Base-by-base conservation (phyloP, 140 eudicot species). In the Stevia rebaudiana region DNA sequence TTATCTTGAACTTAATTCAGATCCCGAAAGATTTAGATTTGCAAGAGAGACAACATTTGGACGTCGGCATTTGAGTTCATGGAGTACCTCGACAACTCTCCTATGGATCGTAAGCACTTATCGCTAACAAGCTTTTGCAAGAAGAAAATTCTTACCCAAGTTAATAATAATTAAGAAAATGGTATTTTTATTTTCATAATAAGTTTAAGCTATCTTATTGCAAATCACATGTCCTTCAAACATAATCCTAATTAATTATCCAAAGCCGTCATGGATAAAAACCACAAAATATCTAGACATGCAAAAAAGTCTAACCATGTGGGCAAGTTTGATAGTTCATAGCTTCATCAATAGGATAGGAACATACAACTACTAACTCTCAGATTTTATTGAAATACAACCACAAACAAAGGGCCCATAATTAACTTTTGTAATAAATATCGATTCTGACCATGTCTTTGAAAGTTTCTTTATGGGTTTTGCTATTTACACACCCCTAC, bases 21-120 rank as follows among this genome's bases (percentile, higher is more conserved):
- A 85, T 70, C 94, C 88, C 0, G 84, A 82, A 12, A 79, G 94
- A 62, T 82, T 85, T 69, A 74, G 88, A 35, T 85, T 76, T 55
- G 84, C 89, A n/a, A 82, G 89, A 54, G 89, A 85, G 53, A 85
- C 89, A 0, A 79, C 94, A 12, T 85, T 85, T 64, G 94, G 86
- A 23, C 83, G 89, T 1, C 41, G 89, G 25, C 94, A 85, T 77
- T 68, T 85, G 71, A 67, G 72, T 47, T 74, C 78, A 61, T 82
- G 94, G 94, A 85, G 86, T 81, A 55, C 76, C 59, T 74, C 86
- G 10, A 65, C 86, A 7, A 19, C 46, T 48, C 84, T 82, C 30
- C 75, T 79, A 2, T 85, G 89, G 94, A 82, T 70, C 2, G 94
- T 85, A 79, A 82, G 88, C 36, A 19, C 13, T 61, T 40, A 11